Base-by-base conservation (phyloP, 2,329 filamentous ascomycete species). In the Ceratocystis alfenasii region DNA sequence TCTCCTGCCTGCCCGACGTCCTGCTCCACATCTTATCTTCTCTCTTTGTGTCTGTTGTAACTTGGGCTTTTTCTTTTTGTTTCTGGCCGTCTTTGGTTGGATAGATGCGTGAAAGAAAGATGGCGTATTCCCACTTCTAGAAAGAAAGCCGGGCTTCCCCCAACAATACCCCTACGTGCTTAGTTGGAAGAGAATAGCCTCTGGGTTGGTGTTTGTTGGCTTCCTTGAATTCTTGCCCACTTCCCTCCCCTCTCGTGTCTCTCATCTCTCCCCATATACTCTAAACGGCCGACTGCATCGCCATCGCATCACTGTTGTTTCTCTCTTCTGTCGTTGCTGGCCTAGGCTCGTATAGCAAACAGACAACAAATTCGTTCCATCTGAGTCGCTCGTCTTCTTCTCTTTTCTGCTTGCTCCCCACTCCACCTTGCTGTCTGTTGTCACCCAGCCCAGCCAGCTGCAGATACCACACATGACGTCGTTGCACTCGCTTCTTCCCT, bases 401-500 rank as follows among this genome's bases (percentile, higher is more conserved):
- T 25, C n/a, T 10, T 53, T 22, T 20, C 46, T 48, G 46, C 46
- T 12, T 41, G 36, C 36, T 41, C 36, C 12, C 36, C 36, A 41
- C 36, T 41, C 36, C 36, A 41, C 46, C 17, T 48, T n/a, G 46
- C 46, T 48, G 46, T 48, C 17, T 48, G 46, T 48, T 48, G 46
- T 48, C 46, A n/a, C 20, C 6, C n/a, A n/a, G 46, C 36, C 36
- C 10, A 41, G 36, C 36, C 36, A 41, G 36, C 10, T 48, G 46
- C 20, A 22, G 46, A 7, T 20, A n/a, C 17, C n/a, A 48, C 17
- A 50, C 8, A 53, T 53, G 48, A 45, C 12, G 36, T 62, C 12
- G 45, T 62, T 45, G 36, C 36, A 62, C n/a, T 62, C 36, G 45
- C 36, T 59, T 59, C 28, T 59, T 10, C 28, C 55, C 36, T 41